Conservation (phyloP, 768 basidiomycete species). For the Podaxis mareebaensis region DNA sequence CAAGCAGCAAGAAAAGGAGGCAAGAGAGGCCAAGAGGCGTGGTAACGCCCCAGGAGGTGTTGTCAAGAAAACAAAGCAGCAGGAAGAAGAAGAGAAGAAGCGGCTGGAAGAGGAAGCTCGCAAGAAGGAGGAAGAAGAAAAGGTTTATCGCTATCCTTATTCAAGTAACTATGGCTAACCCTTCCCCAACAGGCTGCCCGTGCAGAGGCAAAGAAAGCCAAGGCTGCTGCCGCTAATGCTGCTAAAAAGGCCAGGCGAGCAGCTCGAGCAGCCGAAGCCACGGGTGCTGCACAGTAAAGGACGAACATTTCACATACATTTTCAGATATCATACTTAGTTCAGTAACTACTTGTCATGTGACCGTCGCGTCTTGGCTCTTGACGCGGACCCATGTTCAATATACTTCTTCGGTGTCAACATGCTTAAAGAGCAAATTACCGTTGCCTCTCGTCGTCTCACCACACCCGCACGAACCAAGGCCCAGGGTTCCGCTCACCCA, state of each 20-base stretch:
- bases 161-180: background rate
- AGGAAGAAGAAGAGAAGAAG: conserved; percentile 77
- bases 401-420: background rate
- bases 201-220: conserved; percentile 82
- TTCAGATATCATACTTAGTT: too few relatives aligned
- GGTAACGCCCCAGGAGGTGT: conserved; percentile 46
- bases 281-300: background rate
- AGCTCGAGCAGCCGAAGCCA: conserved; percentile 50
- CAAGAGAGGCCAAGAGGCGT: conserved; percentile 86
- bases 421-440: background rate
- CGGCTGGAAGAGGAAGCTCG: conserved; percentile 69
- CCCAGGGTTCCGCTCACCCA: background rate
- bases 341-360: background rate
- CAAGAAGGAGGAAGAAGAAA: conserved; percentile 82
- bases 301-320: too few relatives aligned
- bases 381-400: too few relatives aligned
- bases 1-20: conserved; percentile 95
- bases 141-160: conserved; percentile 43
- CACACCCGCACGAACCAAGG: background rate
- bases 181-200: conserved; percentile 43
- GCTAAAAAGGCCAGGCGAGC: conserved; percentile 86
- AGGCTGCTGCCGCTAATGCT: conserved; percentile 83
- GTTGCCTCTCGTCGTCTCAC: background rate
- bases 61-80: conserved; percentile 69
- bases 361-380: background rate